phyloP scores from a whole-genome alignment of 768 basidiomycete genomes.

The Naganishia friedmannii region DNA sequence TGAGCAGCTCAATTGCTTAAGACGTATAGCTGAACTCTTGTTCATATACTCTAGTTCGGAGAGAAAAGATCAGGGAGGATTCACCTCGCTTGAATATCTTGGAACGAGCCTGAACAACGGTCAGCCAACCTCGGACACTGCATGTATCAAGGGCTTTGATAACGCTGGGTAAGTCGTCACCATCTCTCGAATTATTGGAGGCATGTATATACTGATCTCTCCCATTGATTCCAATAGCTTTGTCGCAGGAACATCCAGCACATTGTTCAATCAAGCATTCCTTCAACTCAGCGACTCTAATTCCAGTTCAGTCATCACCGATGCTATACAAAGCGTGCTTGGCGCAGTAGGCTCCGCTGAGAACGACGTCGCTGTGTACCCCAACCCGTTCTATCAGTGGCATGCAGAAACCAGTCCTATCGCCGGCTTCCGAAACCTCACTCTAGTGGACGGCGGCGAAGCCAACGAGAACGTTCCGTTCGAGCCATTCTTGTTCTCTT shows the following conservation, averaged over 20 bases:
- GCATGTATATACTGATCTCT: not conserved
- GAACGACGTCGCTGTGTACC: conserved; percentile 49
- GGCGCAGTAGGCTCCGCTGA: conserved; percentile 38
- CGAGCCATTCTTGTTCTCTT: conserved; percentile 67
- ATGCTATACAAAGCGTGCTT: conserved; percentile 43
- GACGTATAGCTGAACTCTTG: not conserved
- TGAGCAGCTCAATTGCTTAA: not conserved
- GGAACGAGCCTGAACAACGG: conserved; percentile 68
- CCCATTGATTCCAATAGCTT: conserved; percentile 53
- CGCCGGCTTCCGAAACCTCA: conserved; percentile 41
- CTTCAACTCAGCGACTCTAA: conserved; percentile 38
- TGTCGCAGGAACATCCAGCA: conserved; percentile 67
- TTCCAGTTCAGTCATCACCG: conserved; percentile 37
- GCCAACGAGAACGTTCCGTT: conserved; percentile 66
- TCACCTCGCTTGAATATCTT: conserved; percentile 57
- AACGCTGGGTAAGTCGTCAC: conserved; percentile 54
- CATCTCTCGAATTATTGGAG: not conserved
- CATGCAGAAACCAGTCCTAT: conserved; percentile 44
- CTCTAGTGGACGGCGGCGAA: conserved; percentile 51
- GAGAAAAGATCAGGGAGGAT: conserved; percentile 62
- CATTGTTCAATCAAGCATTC: conserved; percentile 50
- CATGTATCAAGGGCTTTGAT: conserved; percentile 73
- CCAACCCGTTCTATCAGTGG: conserved; percentile 50
- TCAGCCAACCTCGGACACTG: conserved; percentile 57
- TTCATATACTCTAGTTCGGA: conserved; percentile 37